Base-by-base conservation (phyloP, 2,329 filamentous ascomycete species). In the Fusarium lyarnte region DNA sequence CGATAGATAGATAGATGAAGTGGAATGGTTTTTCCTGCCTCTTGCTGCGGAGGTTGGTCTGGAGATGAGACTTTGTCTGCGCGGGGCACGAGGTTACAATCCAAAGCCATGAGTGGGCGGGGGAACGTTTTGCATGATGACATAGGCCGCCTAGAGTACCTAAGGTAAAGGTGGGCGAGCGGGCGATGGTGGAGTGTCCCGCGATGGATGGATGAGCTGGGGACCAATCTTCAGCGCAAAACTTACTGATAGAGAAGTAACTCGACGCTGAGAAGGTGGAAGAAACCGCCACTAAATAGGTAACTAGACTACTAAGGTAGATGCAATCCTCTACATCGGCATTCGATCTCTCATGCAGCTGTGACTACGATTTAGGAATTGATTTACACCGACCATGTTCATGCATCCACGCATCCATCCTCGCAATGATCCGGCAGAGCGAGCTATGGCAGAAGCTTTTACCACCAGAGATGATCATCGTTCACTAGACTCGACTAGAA, bases 41-140 rank as follows among this genome's bases (percentile, higher is more conserved):
- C 39, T 41, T 66, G 58, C 55, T 39, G 58, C 55, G 51, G 55
- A 74, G 46, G 71, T 71, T 74, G 70, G 61, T 74, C 70, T 73
- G 51, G 66, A 63, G 65, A 63, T 43, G 64, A 64, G 60, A 57
- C 53, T 17, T 17, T 25, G 49, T 58, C 33, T 61, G 66, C 41
- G 70, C 74, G 70, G 70, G 70, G 66, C 70, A 74, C 66, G 70
- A 73, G 70, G 70, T 74, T 61, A 53, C 58, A 54, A 57, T 57
- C 47, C 53, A 52, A 58, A 31, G 21, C 39, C 42, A 66, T 73
- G 70, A 71, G 54, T 71, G 70, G 71, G 71, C 47, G 55, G 46
- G 63, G 65, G 55, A 46, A 51, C 38, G 27, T 57, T 70, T 72
- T 66, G 57, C 57, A 71, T 73, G 70, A 73, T 73, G 71, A 73